Conservation (phyloP, 768 basidiomycete genomes). For the Auriscalpium microsporum region DNA sequence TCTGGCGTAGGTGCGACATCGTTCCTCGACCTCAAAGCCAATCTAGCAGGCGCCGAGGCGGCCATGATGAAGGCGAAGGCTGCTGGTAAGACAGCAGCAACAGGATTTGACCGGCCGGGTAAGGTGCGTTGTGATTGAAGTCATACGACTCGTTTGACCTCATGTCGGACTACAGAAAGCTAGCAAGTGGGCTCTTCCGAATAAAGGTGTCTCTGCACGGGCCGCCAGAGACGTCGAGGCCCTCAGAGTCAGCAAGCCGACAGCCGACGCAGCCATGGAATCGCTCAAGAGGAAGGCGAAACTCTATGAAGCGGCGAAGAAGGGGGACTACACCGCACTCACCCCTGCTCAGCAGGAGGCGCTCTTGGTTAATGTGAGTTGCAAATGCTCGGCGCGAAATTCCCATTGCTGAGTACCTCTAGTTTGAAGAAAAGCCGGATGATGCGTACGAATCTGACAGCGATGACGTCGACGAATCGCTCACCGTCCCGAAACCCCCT, state of each 20-base stretch:
- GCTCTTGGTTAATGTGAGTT: conserved; percentile 63
- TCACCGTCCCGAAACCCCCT: conserved; percentile 43
- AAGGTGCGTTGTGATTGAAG: conserved; percentile 40
- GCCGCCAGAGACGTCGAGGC: conserved; percentile 62
- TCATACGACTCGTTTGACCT: neutral
- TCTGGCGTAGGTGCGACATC: conserved; percentile 66
- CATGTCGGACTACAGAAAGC: conserved; percentile 45
- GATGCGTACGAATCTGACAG: conserved; percentile 58
- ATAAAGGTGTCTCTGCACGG: conserved; percentile 62
- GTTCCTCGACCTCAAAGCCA: conserved; percentile 73
- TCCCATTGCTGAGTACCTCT: neutral
- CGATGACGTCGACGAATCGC: conserved; percentile 74
- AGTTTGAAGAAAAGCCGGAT: conserved; percentile 60
- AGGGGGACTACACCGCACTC: conserved; percentile 72
- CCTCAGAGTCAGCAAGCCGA: conserved; percentile 60
- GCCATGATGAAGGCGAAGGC: conserved; percentile 61
- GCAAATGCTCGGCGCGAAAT: conserved; percentile 19
- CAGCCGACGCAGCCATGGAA: conserved; percentile 63
- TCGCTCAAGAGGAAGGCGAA: conserved; percentile 70
- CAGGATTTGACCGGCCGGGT: conserved; percentile 56
- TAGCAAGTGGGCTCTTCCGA: conserved; percentile 66
- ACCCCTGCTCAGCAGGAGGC: conserved; percentile 65
- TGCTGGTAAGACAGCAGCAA: conserved; percentile 40
- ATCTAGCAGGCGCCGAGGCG: conserved; percentile 43
- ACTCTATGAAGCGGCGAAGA: conserved; percentile 70